phyloP scores from a whole-genome alignment of 2,329 filamentous ascomycete species.

The Curvularia lunata region DNA sequence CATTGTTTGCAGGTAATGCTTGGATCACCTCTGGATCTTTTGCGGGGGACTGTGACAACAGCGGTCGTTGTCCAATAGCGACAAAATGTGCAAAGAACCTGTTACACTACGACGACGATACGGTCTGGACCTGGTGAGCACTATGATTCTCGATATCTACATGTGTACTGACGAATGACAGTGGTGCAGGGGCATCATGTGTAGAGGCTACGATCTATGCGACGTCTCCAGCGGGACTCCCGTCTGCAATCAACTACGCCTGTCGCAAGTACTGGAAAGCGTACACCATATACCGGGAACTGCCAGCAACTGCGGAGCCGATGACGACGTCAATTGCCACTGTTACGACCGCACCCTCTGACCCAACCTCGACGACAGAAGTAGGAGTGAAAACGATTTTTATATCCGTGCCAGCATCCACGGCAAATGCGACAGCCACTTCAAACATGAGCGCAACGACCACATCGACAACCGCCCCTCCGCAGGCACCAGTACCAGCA shows the following conservation, averaged over 20 bases:
- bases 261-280: neutral
- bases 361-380: neutral
- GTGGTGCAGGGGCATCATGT: neutral
- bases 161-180: neutral
- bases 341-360: neutral
- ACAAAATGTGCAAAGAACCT: neutral
- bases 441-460: neutral
- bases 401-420: neutral
- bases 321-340: neutral
- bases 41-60: neutral
- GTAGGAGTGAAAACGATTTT: neutral
- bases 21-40: neutral
- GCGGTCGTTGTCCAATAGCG: neutral
- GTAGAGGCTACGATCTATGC: slow-evolving; percentile 9
- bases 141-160: neutral
- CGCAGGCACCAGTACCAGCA: neutral
- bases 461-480: neutral
- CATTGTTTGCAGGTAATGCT: neutral
- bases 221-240: slow-evolving; percentile 1
- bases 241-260: slow-evolving; percentile 6
- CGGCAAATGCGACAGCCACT: neutral
- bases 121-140: neutral
- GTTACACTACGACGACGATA: neutral
- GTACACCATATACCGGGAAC: neutral
- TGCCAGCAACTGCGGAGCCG: neutral